Evolutionary conservation across 352 stramenopile species (phyloP), one percentile per base, ranked within the genome.

Genomic region (Phytopythium litorale): DNA sequence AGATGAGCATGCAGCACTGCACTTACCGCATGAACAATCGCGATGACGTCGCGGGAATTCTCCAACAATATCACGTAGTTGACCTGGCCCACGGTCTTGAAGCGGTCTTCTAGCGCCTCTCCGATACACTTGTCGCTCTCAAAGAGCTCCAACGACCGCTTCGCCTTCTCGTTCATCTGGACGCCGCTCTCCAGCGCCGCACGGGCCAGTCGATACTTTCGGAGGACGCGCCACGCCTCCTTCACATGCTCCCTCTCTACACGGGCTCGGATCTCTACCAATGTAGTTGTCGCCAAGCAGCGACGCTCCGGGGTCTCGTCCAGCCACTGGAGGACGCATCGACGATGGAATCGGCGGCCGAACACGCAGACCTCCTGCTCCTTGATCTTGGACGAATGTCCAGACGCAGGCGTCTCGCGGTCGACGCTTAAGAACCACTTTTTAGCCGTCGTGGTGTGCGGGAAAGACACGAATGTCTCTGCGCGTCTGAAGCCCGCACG

Each of bases 361-460:
- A 91, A 92, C 7, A 83, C 60, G 64, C 83, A 92, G 32, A 72
- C 18, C 23, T 76, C 55, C 21, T 43, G 45, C 12, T 57, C 21
- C 21, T 60, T 70, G 19, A 38, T 51, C 12, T 49, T 15, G n/a
- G 43, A 28, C 19, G n/a, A 7, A 18, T 28, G 19, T 16, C 18
- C 21, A 54, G 48, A 1, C 13, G 4, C 12, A 2, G 19, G 15
- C 11, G n/a, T 12, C 8, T 12, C n/a, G 7, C 42, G 56, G 12
- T 66, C 60, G 8, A 76, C 52, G 59, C 67, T 77, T 2, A 94
- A 74, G 63, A 81, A 94, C 85, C 85, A 94, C 40, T 94, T 92
- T 58, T 90, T 88, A 13, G 81, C 81, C 4, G 74, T 73, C 3
- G 78, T 89, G 6, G 71, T 28, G 50, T 92, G 85, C 4, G 85